These are phyloP conservation scores for Wakefieldia striispora DNA, from an alignment of 768 basidiomycete species.

Conservation along the genomic window DNA sequence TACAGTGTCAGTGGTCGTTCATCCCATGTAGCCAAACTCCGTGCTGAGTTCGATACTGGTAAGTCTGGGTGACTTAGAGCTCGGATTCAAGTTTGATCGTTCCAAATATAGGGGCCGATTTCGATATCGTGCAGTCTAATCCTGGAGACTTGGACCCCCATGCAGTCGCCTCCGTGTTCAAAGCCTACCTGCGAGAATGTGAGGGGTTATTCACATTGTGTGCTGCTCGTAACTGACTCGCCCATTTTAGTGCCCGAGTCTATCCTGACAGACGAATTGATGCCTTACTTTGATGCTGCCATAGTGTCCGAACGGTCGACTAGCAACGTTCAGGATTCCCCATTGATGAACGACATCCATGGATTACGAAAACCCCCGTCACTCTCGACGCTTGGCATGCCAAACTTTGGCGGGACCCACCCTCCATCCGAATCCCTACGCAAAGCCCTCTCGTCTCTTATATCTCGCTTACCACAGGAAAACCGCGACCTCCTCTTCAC, in stretches of 20 bases:
- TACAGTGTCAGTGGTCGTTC: constrained; percentile 79
- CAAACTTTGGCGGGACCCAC: constrained; percentile 57
- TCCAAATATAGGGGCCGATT: constrained; percentile 68
- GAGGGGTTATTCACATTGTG: constrained; percentile 35
- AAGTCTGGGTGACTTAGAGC: constrained; percentile 17
- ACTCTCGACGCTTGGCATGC: constrained; percentile 74
- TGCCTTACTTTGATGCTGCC: constrained; percentile 77
- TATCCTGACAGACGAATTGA: constrained; percentile 70
- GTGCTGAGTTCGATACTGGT: constrained; percentile 82
- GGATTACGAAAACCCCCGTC: constrained; percentile 74
- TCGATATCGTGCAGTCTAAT: constrained; percentile 70
- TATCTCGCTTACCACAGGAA: constrained; percentile 70
- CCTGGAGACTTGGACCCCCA: constrained; percentile 93
- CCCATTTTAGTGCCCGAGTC: constrained; percentile 74
- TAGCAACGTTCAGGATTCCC: constrained; percentile 25
- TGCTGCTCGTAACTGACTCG: constrained; percentile 4
- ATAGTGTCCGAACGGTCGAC: constrained; percentile 52
- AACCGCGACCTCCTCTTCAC: constrained; percentile 85
- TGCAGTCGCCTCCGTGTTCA: constrained; percentile 90
- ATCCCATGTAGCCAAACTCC: constrained; percentile 72
- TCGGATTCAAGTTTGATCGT: constrained; percentile 4
- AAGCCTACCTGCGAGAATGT: constrained; percentile 91
- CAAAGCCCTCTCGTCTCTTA: constrained; percentile 57
- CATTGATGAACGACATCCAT: constrained; percentile 36
- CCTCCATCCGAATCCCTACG: constrained; percentile 60